A percentile compares a stretch with the other conserved stretches of the same genome.
phyloP scores from a whole-genome alignment of 164 flowering plant genomes.

The Vitis rotundifolia region DNA sequence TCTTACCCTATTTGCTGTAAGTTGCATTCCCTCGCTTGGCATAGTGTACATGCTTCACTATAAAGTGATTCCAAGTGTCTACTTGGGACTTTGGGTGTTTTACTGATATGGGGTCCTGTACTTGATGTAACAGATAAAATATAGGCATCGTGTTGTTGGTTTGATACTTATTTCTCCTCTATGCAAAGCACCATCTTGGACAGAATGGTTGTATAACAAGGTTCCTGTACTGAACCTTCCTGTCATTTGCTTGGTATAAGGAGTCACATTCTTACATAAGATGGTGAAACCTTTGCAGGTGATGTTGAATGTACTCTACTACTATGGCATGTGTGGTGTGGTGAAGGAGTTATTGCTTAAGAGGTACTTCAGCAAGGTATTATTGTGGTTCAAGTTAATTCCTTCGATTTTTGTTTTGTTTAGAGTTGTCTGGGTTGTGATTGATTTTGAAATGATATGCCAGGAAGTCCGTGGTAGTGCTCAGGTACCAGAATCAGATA shows the following conservation, averaged over 20 bases:
- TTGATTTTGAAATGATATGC: slow-evolving; percentile 1
- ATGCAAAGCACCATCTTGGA: slow-evolving; percentile 46
- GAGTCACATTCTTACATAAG: background rate
- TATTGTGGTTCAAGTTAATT: background rate
- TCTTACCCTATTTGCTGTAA: slow-evolving; percentile 47
- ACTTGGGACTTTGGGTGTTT: slow-evolving; percentile 1
- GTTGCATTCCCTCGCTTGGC: slow-evolving; percentile 10
- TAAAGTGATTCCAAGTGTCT: background rate
- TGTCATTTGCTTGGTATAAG: background rate
- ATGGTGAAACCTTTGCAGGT: slow-evolving; percentile 45
- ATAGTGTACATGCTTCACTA: background rate
- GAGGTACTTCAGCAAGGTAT: slow-evolving; percentile 90
- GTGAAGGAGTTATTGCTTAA: slow-evolving; percentile 73
- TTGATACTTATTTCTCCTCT: slow-evolving; percentile 49
- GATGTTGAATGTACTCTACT: slow-evolving; percentile 78
- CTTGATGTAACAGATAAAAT: slow-evolving; percentile 31
- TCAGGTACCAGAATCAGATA: slow-evolving; percentile 72
- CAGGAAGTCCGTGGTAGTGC: slow-evolving; percentile 81
- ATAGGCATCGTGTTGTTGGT: slow-evolving; percentile 41
- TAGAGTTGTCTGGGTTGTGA: background rate
- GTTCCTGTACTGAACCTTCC: slow-evolving; percentile 16
- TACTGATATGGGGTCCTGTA: background rate
- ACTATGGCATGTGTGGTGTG: slow-evolving; percentile 85
- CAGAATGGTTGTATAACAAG: slow-evolving; percentile 53
- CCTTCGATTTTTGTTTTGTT: background rate